A percentile compares a stretch with the other conserved stretches of the same genome.
Conservation (phyloP, 176 grass and related monocot species). For the Cenchrus purpureus region DNA sequence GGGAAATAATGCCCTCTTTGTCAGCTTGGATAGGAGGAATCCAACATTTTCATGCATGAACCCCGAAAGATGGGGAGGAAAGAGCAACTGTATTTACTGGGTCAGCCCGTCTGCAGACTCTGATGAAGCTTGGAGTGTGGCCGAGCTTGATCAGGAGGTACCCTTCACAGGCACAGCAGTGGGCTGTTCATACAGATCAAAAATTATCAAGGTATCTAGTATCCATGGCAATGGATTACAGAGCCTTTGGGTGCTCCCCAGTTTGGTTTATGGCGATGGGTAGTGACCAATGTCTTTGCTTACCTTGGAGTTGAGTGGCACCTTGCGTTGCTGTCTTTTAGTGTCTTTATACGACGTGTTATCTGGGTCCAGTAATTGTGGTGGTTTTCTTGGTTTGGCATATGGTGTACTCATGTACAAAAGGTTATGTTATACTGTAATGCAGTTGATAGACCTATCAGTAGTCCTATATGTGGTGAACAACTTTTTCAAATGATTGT, state of each 20-base stretch:
- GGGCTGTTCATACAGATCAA: too few species aligned
- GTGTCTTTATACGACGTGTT: too few species aligned
- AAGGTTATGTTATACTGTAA: too few species aligned
- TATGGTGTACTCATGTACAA: too few species aligned
- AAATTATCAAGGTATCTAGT: too few species aligned
- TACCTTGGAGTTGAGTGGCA: neutral
- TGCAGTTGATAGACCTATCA: too few species aligned
- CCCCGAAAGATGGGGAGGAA: slow-evolving; percentile 70
- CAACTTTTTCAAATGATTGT: too few species aligned
- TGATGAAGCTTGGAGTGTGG: slow-evolving; percentile 16
- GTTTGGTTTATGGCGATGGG: slow-evolving; percentile 7
- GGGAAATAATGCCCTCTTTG: slow-evolving; percentile 51
- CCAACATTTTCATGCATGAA: slow-evolving; percentile 46
- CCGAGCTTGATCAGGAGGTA: slow-evolving; percentile 20
- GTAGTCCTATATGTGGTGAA: too few species aligned
- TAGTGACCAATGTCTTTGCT: neutral
- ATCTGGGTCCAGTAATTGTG: too few species aligned
- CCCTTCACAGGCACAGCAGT: neutral
- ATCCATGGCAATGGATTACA: too few species aligned
- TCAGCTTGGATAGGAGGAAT: slow-evolving; percentile 21
- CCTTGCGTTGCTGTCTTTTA: too few species aligned
- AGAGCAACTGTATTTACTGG: slow-evolving; percentile 54
- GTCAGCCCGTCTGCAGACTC: neutral
- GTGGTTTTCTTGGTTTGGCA: too few species aligned
- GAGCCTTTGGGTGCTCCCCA: slow-evolving; percentile 38